phyloP scores from a whole-genome alignment of 495 filamentous ascomycete genomes.

The Lasiosphaeria hispida region DNA sequence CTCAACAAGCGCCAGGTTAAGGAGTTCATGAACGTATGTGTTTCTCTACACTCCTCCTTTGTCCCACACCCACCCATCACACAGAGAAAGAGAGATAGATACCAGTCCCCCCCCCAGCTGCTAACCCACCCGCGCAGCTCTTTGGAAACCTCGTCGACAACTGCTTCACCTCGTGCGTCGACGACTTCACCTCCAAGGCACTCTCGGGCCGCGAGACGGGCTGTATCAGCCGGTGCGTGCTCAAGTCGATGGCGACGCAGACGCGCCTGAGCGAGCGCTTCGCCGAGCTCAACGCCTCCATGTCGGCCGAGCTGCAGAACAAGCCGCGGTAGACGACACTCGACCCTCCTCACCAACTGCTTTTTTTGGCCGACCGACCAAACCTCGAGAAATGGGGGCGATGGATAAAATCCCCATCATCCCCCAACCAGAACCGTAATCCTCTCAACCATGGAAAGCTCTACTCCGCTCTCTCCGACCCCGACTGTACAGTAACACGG shows the following conservation, averaged over 20 bases:
- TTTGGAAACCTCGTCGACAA: conserved; percentile 92
- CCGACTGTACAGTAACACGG: too few relatives aligned
- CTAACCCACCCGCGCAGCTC: conserved; percentile 58
- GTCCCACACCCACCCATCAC: too few relatives aligned
- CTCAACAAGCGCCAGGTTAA: conserved; percentile 98
- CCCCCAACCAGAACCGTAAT: too few relatives aligned
- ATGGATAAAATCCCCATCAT: too few relatives aligned
- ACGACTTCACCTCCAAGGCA: conserved; percentile 97
- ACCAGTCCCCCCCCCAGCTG: not conserved
- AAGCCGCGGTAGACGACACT: conserved; percentile 12
- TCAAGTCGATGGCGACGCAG: conserved; percentile 87
- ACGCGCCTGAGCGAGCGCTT: conserved; percentile 86
- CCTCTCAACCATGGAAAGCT: too few relatives aligned
- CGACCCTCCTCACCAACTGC: not conserved
- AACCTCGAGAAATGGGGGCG: not conserved
- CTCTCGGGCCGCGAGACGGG: conserved; percentile 80
- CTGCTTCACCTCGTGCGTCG: conserved; percentile 96
- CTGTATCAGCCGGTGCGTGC: conserved; percentile 89
- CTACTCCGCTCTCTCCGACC: too few relatives aligned
- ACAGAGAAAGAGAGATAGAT: too few relatives aligned
- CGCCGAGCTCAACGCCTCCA: conserved; percentile 87
- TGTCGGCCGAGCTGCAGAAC: conserved; percentile 65
- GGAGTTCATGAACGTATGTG: conserved; percentile 90
- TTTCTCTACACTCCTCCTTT: not conserved
- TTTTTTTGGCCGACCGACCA: not conserved